phyloP scores from a whole-genome alignment of 2,329 filamentous ascomycete species.

The Calonectria montana region DNA sequence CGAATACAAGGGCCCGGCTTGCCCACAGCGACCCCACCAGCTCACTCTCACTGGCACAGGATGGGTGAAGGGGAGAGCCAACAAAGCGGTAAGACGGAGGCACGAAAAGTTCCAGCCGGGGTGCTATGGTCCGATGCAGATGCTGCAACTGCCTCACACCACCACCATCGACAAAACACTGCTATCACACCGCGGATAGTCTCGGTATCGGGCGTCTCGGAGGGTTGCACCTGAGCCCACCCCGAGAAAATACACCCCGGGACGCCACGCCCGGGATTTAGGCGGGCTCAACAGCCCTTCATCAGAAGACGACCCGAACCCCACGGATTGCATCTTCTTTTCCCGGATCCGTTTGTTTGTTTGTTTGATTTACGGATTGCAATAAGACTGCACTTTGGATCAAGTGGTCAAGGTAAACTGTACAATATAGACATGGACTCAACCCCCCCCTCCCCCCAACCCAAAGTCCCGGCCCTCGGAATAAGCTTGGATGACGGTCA shows the following conservation, averaged over 20 bases:
- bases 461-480: not conserved
- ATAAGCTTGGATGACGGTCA: not conserved
- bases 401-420: not conserved
- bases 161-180: conserved; percentile 6
- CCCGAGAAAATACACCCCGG: not conserved
- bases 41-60: not conserved
- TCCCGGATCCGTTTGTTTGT: not conserved
- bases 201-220: conserved; percentile 19
- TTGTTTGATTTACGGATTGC: not conserved
- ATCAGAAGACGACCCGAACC: not conserved
- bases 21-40: not conserved
- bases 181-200: conserved; percentile 4
- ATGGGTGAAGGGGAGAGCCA: not conserved
- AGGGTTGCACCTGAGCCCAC: conserved; percentile 8
- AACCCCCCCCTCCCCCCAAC: too few species aligned
- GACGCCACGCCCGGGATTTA: conserved; percentile 20
- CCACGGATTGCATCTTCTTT: not conserved
- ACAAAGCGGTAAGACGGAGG: conserved; percentile 20
- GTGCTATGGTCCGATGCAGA: conserved; percentile 19
- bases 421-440: not conserved
- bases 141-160: conserved; percentile 22
- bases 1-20: conserved; percentile 4
- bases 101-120: conserved; percentile 10
- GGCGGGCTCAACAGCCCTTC: not conserved
- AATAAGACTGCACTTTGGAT: not conserved